A percentile compares a stretch with the other conserved stretches of the same genome.
Evolutionary conservation across 345 rosid genomes (phyloP).

Genomic region (Eucalyptus marginata): DNA sequence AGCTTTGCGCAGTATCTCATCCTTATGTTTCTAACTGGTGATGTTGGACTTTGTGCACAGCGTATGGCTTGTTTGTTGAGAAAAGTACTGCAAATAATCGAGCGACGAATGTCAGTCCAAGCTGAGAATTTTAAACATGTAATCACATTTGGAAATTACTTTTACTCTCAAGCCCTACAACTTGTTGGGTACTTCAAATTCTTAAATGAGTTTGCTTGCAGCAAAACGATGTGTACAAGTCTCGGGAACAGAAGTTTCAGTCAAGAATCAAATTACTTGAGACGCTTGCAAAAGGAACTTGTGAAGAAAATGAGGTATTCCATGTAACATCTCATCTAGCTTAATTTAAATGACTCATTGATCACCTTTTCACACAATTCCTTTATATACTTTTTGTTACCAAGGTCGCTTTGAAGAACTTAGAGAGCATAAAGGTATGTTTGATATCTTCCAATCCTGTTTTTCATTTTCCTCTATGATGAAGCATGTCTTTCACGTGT

Average conservation of each 20-base stretch:
- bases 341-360: neutral
- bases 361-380: neutral
- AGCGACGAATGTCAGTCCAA: constrained; percentile 61
- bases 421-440: constrained; percentile 14
- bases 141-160: constrained; percentile 5
- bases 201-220: constrained; percentile 18
- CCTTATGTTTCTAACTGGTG: neutral
- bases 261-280: constrained; percentile 65
- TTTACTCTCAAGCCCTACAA: neutral
- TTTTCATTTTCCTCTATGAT: neutral
- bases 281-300: constrained; percentile 60
- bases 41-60: constrained; percentile 6
- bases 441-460: neutral
- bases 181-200: neutral
- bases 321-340: neutral
- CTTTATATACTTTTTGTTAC: neutral
- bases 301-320: constrained; percentile 71
- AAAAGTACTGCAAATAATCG: constrained; percentile 52
- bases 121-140: constrained; percentile 70
- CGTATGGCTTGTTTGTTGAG: constrained; percentile 47
- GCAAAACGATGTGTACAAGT: constrained; percentile 65
- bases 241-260: constrained; percentile 66
- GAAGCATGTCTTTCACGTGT: neutral
- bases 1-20: neutral
- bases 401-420: constrained; percentile 31